Conservation (phyloP, 2,329 filamentous ascomycete genomes). For the Verticillium zaregamsianum region DNA sequence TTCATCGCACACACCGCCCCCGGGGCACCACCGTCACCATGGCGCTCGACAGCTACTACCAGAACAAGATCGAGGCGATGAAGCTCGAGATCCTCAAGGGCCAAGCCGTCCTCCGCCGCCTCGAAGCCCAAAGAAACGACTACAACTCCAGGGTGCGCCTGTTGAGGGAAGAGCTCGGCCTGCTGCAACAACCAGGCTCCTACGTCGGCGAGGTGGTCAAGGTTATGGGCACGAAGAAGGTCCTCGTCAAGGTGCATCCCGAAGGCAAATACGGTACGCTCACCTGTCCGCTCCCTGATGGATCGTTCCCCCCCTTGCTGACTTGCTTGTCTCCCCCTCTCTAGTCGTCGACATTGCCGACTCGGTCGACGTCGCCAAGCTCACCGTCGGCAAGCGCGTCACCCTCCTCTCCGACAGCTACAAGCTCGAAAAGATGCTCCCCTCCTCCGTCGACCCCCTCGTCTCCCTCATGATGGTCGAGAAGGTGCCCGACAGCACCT, state of each 20-base stretch:
- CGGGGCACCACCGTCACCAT: slow-evolving; percentile 52
- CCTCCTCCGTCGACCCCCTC: slow-evolving; percentile 94
- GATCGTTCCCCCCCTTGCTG: slow-evolving; percentile 12
- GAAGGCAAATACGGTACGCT: slow-evolving; percentile 96
- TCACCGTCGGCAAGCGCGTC: slow-evolving; percentile 95
- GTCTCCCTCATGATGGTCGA: slow-evolving; percentile 99
- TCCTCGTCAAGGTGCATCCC: slow-evolving; percentile 96
- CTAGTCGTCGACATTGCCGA: slow-evolving; percentile 94
- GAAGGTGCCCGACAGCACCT: slow-evolving; percentile 98
- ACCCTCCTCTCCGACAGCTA: slow-evolving; percentile 96
- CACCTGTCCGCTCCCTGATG: slow-evolving; percentile 3
- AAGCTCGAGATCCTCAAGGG: slow-evolving; percentile 99
- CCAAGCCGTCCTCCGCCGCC: slow-evolving; percentile 86
- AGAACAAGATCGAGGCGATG: slow-evolving; percentile 99
- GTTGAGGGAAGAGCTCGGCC: slow-evolving; percentile 88
- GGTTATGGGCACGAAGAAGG: slow-evolving; percentile 99
- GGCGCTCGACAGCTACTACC: slow-evolving; percentile 99
- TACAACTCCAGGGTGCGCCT: slow-evolving; percentile 98
- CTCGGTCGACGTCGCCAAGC: slow-evolving; percentile 88
- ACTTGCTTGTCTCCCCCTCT: background rate
- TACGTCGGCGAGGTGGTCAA: slow-evolving; percentile 99
- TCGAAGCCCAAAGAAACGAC: slow-evolving; percentile 97
- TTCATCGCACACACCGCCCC: slow-evolving; percentile 9
- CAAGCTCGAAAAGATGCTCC: slow-evolving; percentile 97
- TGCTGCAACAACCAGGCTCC: slow-evolving; percentile 94